Evolutionary conservation across 768 basidiomycete genomes (phyloP).

Genomic region (Grammothele lineata): DNA sequence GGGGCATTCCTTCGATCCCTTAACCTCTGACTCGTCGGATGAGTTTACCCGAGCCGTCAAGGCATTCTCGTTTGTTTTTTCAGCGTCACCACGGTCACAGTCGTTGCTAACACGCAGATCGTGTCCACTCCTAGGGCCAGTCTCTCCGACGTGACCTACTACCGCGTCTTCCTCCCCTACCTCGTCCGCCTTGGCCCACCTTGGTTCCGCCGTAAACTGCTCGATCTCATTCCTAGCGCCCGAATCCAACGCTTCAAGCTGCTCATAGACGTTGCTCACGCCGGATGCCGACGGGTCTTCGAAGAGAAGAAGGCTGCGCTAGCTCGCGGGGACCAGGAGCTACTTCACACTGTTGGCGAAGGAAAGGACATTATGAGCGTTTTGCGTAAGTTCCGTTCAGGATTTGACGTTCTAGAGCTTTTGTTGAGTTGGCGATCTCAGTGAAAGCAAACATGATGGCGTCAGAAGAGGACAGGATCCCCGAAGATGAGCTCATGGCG

Average conservation of each 20-base stretch:
- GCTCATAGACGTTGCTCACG: slow-evolving; percentile 12
- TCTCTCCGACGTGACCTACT: no score
- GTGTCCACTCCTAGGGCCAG: no score
- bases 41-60: background rate
- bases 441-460: slow-evolving; percentile 18
- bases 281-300: slow-evolving; percentile 21
- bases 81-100: no score
- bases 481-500: background rate
- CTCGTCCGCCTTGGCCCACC: slow-evolving; percentile 10
- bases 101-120: no score
- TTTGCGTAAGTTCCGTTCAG: slow-evolving; percentile 18
- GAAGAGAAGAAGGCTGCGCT: slow-evolving; percentile 4
- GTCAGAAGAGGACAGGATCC: slow-evolving; percentile 11
- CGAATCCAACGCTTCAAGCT: slow-evolving; percentile 12
- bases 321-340: slow-evolving; percentile 11
- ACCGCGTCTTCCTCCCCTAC: background rate
- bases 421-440: background rate
- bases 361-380: slow-evolving; percentile 27
- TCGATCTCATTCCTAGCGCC: slow-evolving; percentile 8
- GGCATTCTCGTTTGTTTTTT: slow-evolving; percentile 17
- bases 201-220: slow-evolving; percentile 9
- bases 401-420: no score
- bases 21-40: slow-evolving; percentile 28
- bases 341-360: slow-evolving; percentile 15
- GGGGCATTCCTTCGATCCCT: slow-evolving; percentile 30